These are phyloP conservation scores for Elaeagnus macrophylla DNA, from an alignment of 306 rosid species.

Conservation along the genomic window DNA sequence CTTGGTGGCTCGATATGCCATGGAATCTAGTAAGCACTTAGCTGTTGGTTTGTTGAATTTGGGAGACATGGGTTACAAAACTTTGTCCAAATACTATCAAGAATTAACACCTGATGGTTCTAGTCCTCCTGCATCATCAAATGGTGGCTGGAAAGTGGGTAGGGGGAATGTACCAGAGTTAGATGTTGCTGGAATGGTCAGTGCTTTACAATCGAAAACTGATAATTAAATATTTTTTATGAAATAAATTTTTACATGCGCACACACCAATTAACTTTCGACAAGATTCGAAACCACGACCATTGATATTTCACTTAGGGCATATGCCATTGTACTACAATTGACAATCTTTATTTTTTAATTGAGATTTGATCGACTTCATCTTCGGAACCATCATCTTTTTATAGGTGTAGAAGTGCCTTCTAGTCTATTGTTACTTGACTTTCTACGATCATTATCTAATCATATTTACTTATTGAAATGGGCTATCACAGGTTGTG, in stretches of 20 bases:
- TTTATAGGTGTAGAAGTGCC: too few species aligned
- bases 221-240: background rate
- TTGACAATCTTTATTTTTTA: too few species aligned
- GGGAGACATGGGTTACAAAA: conserved; percentile 90
- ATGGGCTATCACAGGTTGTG: conserved; percentile 58
- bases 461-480: conserved; percentile 9
- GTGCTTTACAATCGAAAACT: conserved; percentile 24
- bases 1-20: conserved; percentile 90
- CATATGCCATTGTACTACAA: too few species aligned
- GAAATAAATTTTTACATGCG: background rate
- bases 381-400: too few species aligned
- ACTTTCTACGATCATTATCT: conserved; percentile 1
- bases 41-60: conserved; percentile 80
- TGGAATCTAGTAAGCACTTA: conserved; percentile 95
- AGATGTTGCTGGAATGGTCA: conserved; percentile 86
- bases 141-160: conserved; percentile 67
- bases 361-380: too few species aligned
- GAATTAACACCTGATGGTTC: conserved; percentile 88
- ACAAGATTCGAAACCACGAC: too few species aligned
- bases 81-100: conserved; percentile 84
- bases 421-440: conserved; percentile 1
- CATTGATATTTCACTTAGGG: too few species aligned
- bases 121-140: conserved; percentile 76
- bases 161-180: conserved; percentile 55
- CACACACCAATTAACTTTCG: too few species aligned